Evolutionary conservation across 495 filamentous ascomycete genomes (phyloP).

Genomic region (Daldinia caldariorum): DNA sequence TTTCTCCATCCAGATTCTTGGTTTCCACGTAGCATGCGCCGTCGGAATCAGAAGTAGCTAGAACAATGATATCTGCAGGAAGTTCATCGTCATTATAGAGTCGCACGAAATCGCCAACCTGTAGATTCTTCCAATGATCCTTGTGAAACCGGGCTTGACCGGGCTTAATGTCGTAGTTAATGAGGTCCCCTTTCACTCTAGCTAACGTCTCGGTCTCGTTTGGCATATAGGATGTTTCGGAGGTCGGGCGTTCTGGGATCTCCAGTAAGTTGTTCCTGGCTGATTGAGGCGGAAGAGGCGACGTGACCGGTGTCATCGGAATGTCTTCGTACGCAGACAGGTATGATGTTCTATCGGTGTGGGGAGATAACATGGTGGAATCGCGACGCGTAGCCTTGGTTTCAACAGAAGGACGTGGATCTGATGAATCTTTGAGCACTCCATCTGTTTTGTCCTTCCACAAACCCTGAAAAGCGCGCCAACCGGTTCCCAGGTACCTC

Average conservation of each 20-base stretch:
- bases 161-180: slow-evolving; percentile 56
- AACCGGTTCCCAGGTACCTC: slow-evolving; percentile 66
- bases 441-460: slow-evolving; percentile 53
- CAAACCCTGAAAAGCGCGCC: slow-evolving; percentile 54
- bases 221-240: slow-evolving; percentile 61
- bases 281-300: slow-evolving; percentile 67
- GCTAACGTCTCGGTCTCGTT: slow-evolving; percentile 69
- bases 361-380: slow-evolving; percentile 62
- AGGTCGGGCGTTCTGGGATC: slow-evolving; percentile 49
- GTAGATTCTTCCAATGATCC: slow-evolving; percentile 93
- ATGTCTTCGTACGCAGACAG: slow-evolving; percentile 68
- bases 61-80: slow-evolving; percentile 91
- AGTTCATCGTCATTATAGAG: slow-evolving; percentile 97
- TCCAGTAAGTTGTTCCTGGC: slow-evolving; percentile 42
- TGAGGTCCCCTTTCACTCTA: slow-evolving; percentile 56
- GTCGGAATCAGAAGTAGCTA: slow-evolving; percentile 95
- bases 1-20: slow-evolving; percentile 97
- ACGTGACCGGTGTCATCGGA: slow-evolving; percentile 95
- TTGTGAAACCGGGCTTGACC: slow-evolving; percentile 80
- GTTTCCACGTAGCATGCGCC: slow-evolving; percentile 98
- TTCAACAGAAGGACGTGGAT: slow-evolving; percentile 72
- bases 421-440: slow-evolving; percentile 29
- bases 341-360: slow-evolving; percentile 68
- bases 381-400: slow-evolving; percentile 66
- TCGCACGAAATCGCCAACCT: slow-evolving; percentile 96